phyloP scores from a whole-genome alignment of 805 yeast species.

The Candida krabiensis region DNA sequence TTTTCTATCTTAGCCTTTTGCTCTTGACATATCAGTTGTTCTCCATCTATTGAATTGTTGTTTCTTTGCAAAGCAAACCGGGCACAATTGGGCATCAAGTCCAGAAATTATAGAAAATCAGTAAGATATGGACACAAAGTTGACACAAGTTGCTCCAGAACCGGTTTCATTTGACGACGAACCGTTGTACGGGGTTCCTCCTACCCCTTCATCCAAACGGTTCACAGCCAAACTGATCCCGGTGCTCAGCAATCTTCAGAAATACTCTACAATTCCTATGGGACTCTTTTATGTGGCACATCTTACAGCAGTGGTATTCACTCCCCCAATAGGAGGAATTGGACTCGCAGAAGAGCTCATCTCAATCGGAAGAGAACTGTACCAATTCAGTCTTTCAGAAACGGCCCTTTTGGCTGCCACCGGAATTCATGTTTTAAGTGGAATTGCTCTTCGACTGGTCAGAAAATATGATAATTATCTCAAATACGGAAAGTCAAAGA shows the following conservation, averaged over 20 bases:
- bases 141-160: conserved; percentile 20
- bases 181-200: conserved; percentile 17
- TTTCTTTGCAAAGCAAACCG: no score
- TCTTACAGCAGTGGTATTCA: conserved; percentile 48
- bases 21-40: no score
- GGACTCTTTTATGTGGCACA: conserved; percentile 59
- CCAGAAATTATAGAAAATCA: no score
- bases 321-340: conserved; percentile 49
- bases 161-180: conserved; percentile 18
- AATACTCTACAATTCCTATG: conserved; percentile 61
- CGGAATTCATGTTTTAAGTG: conserved; percentile 51
- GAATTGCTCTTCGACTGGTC: conserved; percentile 45
- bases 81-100: no score
- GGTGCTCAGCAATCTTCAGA: conserved; percentile 40
- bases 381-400: conserved; percentile 57
- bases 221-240: conserved; percentile 14
- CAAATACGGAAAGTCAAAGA: conserved; percentile 23
- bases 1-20: no score
- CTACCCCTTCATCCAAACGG: conserved; percentile 12
- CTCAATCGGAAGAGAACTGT: conserved; percentile 59
- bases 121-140: neutral
- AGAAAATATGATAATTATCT: conserved; percentile 32
- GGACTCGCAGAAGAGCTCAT: conserved; percentile 52
- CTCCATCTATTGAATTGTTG: no score
- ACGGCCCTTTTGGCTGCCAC: conserved; percentile 46